phyloP scores from a whole-genome alignment of 1,284 basidiomycete species.

The Pseudozyma tsukubaensis region DNA sequence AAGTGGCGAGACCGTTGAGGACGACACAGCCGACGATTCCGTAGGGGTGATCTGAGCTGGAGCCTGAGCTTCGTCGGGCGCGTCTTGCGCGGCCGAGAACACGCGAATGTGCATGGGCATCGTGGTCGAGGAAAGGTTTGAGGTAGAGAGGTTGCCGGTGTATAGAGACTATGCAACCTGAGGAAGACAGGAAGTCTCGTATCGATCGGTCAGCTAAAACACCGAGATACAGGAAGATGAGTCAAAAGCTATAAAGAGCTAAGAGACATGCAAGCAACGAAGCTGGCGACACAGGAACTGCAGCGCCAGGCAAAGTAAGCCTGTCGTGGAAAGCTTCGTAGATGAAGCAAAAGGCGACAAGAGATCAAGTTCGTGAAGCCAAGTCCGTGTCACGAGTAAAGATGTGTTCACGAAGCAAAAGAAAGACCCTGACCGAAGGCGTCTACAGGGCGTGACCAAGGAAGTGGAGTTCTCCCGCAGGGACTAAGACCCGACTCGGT shows the following conservation, averaged over 20 bases:
- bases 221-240: constrained; percentile 30
- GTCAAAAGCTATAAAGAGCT: constrained; percentile 15
- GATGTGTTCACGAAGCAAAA: neutral
- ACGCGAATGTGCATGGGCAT: constrained; percentile 3
- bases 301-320: constrained; percentile 12
- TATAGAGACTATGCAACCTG: constrained; percentile 7
- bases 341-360: neutral
- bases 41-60: neutral
- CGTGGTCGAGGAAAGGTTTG: neutral
- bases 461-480: too few species aligned
- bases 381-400: neutral
- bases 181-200: constrained; percentile 11
- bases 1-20: neutral
- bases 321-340: neutral
- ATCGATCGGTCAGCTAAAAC: constrained; percentile 54
- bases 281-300: constrained; percentile 19
- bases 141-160: neutral
- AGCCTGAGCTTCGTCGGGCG: neutral
- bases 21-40: too few species aligned
- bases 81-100: constrained; percentile 3
- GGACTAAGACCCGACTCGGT: too few species aligned
- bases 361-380: neutral
- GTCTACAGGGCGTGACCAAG: too few species aligned
- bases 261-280: constrained; percentile 15
- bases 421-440: neutral